These are phyloP conservation scores for Cordyceps fumosorosea DNA, from an alignment of 2,329 filamentous ascomycete species.

Conservation along the genomic window DNA sequence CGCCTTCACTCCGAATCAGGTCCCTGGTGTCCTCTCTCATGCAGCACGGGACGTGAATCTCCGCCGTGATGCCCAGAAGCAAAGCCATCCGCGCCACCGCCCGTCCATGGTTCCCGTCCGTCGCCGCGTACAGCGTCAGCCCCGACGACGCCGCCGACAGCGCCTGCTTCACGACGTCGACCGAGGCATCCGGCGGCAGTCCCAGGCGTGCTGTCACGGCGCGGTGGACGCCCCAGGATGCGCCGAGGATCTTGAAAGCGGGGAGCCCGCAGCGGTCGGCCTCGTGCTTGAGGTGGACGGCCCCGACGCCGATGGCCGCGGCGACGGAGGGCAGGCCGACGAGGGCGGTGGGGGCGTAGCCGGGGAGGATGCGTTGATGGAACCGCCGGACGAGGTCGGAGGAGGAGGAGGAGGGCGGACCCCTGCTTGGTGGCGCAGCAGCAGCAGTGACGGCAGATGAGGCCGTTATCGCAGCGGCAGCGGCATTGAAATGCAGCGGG, in stretches of 20 bases:
- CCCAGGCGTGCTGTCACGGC: constrained; percentile 42
- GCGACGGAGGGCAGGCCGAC: constrained; percentile 45
- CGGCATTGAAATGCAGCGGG: constrained; percentile 9
- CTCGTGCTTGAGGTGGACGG: constrained; percentile 63
- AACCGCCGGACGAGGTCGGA: constrained; percentile 44
- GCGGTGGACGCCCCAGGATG: constrained; percentile 64
- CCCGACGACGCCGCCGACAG: constrained; percentile 22
- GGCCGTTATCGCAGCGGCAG: no score
- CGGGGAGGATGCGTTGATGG: constrained; percentile 50
- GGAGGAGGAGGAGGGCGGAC: constrained; percentile 43
- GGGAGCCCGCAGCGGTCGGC: constrained; percentile 58
- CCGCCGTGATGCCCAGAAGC: constrained; percentile 46
- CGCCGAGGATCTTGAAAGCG: constrained; percentile 73
- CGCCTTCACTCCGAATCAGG: constrained; percentile 57
- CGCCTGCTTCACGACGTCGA: constrained; percentile 35
- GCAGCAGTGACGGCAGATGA: not conserved
- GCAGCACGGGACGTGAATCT: constrained; percentile 56
- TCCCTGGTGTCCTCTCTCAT: constrained; percentile 48
- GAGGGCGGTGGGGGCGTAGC: constrained; percentile 63
- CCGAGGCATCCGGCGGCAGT: constrained; percentile 33
- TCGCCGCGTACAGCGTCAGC: constrained; percentile 53
- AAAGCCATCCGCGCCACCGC: constrained; percentile 64
- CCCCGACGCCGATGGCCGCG: constrained; percentile 44
- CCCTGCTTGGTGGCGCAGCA: constrained; percentile 19
- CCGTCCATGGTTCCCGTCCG: constrained; percentile 71